Conservation (phyloP, 768 basidiomycete species). For the Lactifluus volemus region DNA sequence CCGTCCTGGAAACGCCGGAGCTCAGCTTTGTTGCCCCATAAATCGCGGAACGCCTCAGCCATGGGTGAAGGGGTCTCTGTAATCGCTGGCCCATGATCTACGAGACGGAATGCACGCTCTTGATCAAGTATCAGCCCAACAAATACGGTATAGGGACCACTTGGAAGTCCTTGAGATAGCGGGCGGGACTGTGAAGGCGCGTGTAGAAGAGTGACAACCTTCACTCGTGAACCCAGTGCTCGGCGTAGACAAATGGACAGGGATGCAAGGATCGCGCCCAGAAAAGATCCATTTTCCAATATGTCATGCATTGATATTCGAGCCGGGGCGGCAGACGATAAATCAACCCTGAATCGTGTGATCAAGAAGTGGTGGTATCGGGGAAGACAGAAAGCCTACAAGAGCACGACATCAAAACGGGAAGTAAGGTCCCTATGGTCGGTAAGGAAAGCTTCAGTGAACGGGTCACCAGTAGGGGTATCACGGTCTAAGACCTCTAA, state of each 20-base stretch:
- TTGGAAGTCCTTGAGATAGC: conserved; percentile 47
- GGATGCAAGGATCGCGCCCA: conserved; percentile 45
- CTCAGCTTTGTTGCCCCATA: conserved; percentile 93
- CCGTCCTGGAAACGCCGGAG: conserved; percentile 95
- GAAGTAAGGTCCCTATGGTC: conserved; percentile 55
- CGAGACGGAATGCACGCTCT: conserved; percentile 67
- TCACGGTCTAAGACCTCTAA: conserved; percentile 51
- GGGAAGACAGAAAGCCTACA: conserved; percentile 32
- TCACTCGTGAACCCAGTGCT: conserved; percentile 68
- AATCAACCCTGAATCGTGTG: conserved; percentile 40
- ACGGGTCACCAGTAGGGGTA: conserved; percentile 46
- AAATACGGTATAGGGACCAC: conserved; percentile 41
- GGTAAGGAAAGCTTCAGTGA: conserved; percentile 62
- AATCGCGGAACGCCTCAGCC: conserved; percentile 56
- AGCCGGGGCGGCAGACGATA: conserved; percentile 40
- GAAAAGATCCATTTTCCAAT: conserved; percentile 53
- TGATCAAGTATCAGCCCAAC: conserved; percentile 74
- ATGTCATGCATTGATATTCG: conserved; percentile 36
- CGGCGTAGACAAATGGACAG: conserved; percentile 43
- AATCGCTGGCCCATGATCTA: conserved; percentile 86
- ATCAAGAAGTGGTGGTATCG: not conserved
- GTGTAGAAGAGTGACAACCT: conserved; percentile 54
- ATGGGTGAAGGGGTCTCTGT: conserved; percentile 46
- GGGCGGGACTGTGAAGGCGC: conserved; percentile 38
- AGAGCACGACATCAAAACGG: conserved; percentile 66